phyloP scores from a whole-genome alignment of 1,284 basidiomycete species.

The Fomitopsis pinicola region DNA sequence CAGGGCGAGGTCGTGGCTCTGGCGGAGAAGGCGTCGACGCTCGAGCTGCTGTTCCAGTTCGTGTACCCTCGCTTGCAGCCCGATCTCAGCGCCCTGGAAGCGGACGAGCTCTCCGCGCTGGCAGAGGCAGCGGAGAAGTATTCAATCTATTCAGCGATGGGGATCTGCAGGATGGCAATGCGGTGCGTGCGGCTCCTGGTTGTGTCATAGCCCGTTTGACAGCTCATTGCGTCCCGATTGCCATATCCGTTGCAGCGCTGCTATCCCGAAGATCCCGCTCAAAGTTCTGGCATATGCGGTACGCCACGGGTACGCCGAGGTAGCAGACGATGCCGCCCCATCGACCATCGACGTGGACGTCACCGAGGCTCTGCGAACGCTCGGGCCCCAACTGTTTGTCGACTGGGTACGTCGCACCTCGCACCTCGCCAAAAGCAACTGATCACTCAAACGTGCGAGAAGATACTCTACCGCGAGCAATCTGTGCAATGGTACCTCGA shows the following conservation, averaged over 20 bases:
- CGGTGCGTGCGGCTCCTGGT: neutral
- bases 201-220: no score
- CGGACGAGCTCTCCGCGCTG: neutral
- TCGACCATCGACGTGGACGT: neutral
- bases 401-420: no score
- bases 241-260: no score
- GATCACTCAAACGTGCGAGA: no score
- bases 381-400: neutral
- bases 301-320: neutral
- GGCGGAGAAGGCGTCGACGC: slow-evolving; percentile 17
- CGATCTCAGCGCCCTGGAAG: neutral
- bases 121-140: slow-evolving; percentile 13
- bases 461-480: no score
- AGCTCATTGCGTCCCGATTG: no score
- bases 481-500: no score
- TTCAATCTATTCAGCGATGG: slow-evolving; percentile 6
- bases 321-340: slow-evolving; percentile 1
- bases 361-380: neutral
- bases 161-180: slow-evolving; percentile 8
- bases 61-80: slow-evolving; percentile 6
- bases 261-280: neutral
- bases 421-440: no score
- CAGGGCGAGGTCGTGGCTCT: slow-evolving; percentile 18
- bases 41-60: slow-evolving; percentile 11
- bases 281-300: neutral